A percentile compares a stretch with the other conserved stretches of the same genome.
Evolutionary conservation across 2,329 filamentous ascomycete genomes (phyloP).

Genomic region (Phialophora verrucosa): DNA sequence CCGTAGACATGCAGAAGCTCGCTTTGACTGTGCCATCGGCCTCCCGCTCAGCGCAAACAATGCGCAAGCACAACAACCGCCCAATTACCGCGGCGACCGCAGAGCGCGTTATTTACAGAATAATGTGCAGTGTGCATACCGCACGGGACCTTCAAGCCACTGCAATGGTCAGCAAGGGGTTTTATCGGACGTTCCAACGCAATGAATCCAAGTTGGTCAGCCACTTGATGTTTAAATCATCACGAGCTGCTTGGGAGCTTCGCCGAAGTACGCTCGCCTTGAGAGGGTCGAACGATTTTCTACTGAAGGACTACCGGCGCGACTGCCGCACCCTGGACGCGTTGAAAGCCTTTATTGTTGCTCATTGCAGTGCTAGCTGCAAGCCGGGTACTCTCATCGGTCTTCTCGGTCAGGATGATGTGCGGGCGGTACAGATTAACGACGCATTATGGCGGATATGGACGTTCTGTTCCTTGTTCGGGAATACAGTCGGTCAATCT

Average conservation of each 20-base stretch:
- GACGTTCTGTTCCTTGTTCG: slow-evolving; percentile 70
- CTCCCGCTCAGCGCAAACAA: slow-evolving; percentile 4
- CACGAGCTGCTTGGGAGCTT: slow-evolving; percentile 38
- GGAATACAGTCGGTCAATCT: slow-evolving; percentile 59
- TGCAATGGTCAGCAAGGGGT: slow-evolving; percentile 38
- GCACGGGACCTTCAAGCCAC: slow-evolving; percentile 33
- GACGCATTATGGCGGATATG: slow-evolving; percentile 70
- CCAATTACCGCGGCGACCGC: slow-evolving; percentile 35
- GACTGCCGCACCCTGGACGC: slow-evolving; percentile 61
- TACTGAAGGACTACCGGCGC: slow-evolving; percentile 33
- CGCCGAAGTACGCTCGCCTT: slow-evolving; percentile 33
- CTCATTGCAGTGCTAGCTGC: slow-evolving; percentile 62
- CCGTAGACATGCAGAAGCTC: slow-evolving; percentile 18
- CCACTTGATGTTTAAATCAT: slow-evolving; percentile 34
- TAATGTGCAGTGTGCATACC: slow-evolving; percentile 35
- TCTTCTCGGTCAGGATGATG: slow-evolving; percentile 55
- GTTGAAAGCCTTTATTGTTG: slow-evolving; percentile 62
- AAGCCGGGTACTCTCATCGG: slow-evolving; percentile 62
- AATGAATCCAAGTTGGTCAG: slow-evolving; percentile 38
- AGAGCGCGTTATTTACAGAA: slow-evolving; percentile 34
- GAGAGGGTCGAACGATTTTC: slow-evolving; percentile 31
- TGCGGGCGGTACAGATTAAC: slow-evolving; percentile 59
- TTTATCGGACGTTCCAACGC: slow-evolving; percentile 36
- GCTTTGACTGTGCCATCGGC: not conserved
- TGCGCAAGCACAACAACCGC: slow-evolving; percentile 10